These are phyloP conservation scores for Podaxis sp. DNA, from an alignment of 768 basidiomycete species.

Conservation along the genomic window DNA sequence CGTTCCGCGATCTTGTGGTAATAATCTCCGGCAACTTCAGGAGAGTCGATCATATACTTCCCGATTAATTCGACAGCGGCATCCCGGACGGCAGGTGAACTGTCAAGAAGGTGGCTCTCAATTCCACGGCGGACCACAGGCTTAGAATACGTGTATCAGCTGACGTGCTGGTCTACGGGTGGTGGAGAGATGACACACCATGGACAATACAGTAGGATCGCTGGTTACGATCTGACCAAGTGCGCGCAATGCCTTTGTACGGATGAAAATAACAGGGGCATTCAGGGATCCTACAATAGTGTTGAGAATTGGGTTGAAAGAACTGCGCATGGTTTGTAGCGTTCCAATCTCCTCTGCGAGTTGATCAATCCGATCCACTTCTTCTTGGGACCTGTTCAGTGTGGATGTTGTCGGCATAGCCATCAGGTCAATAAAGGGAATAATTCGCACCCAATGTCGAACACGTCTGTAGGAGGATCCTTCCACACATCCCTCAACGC, in stretches of 20 bases:
- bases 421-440: neutral
- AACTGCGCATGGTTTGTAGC: constrained; percentile 70
- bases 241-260: constrained; percentile 90
- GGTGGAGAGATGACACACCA: constrained; percentile 43
- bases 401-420: neutral
- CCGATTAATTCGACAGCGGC: constrained; percentile 96
- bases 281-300: constrained; percentile 79
- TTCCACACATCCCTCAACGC: constrained; percentile 77
- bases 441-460: constrained; percentile 69
- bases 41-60: constrained; percentile 92
- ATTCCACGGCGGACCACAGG: constrained; percentile 80
- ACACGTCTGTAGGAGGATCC: constrained; percentile 66
- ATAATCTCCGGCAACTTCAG: constrained; percentile 86
- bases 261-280: constrained; percentile 84
- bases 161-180: neutral
- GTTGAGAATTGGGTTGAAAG: constrained; percentile 81
- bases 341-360: constrained; percentile 76
- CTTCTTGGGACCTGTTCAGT: constrained; percentile 63
- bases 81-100: constrained; percentile 92
- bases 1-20: constrained; percentile 86
- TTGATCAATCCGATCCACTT: constrained; percentile 62
- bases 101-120: constrained; percentile 87
- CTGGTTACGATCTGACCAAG: constrained; percentile 87
- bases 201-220: constrained; percentile 78
- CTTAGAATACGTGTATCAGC: constrained; percentile 31